Evolutionary conservation across 2,329 filamentous ascomycete genomes (phyloP).

Genomic region (Phialophora chinensis): DNA sequence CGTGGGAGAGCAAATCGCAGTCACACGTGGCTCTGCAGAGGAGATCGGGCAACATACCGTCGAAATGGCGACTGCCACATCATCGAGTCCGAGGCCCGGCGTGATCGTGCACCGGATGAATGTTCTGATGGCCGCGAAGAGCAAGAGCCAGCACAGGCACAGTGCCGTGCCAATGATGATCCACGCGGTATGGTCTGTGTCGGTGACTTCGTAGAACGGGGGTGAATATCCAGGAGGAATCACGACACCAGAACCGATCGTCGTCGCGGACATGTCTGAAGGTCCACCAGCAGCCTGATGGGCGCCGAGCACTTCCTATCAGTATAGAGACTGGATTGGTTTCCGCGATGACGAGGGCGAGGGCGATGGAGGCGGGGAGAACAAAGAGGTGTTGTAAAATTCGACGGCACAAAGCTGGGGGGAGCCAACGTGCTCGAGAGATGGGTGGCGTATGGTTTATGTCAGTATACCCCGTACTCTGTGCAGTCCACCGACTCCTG

Average conservation of each 20-base stretch:
- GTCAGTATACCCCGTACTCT: not conserved
- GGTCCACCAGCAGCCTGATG: not conserved
- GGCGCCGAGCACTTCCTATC: no score
- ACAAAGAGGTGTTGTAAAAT: not conserved
- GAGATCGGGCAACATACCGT: not conserved
- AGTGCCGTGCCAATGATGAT: conserved; percentile 49
- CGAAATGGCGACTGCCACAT: conserved; percentile 33
- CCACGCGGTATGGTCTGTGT: conserved; percentile 48
- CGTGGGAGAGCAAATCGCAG: conserved; percentile 34
- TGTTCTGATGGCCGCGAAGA: conserved; percentile 46
- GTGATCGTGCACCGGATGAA: conserved; percentile 46
- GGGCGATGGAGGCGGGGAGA: not conserved
- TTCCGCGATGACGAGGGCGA: not conserved
- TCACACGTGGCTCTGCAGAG: not conserved
- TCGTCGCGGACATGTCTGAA: not conserved
- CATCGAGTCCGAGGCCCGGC: conserved; percentile 45
- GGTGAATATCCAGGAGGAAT: conserved; percentile 46
- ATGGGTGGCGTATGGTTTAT: not conserved
- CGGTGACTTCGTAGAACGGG: conserved; percentile 49
- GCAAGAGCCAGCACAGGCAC: conserved; percentile 46
- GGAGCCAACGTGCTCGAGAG: not conserved
- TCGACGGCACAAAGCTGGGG: not conserved
- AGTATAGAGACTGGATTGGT: no score
- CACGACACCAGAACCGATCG: conserved; percentile 1
- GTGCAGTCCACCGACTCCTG: not conserved